These are phyloP conservation scores for Kodamaea hsintzibuensis DNA, from an alignment of 805 yeast genomes.

Conservation along the genomic window DNA sequence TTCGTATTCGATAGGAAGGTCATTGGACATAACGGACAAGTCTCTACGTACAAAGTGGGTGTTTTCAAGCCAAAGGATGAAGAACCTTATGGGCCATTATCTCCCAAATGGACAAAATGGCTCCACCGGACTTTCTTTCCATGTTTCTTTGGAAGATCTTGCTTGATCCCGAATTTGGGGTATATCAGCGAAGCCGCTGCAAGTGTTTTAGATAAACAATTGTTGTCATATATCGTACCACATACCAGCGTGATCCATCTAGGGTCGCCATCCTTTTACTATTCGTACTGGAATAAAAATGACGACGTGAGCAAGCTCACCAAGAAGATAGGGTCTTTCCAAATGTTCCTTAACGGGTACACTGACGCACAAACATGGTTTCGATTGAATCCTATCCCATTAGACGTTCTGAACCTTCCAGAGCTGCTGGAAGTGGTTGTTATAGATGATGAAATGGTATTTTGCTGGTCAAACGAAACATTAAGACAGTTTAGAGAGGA, in stretches of 20 bases:
- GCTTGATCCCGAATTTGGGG: constrained; percentile 71
- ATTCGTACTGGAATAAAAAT: constrained; percentile 48
- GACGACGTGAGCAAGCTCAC: constrained; percentile 30
- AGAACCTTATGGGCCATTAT: constrained; percentile 76
- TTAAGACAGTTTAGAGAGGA: constrained; percentile 57
- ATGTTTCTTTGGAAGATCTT: constrained; percentile 72
- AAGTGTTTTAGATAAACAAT: constrained; percentile 59
- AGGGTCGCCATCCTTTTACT: constrained; percentile 52
- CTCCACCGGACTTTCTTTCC: constrained; percentile 72
- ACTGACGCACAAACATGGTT: constrained; percentile 63
- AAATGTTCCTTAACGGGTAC: constrained; percentile 59
- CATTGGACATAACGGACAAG: constrained; percentile 7
- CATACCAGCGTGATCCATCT: constrained; percentile 58
- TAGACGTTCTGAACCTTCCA: constrained; percentile 19
- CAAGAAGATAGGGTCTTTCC: constrained; percentile 65
- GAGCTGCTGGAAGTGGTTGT: constrained; percentile 6
- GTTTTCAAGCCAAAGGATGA: constrained; percentile 80
- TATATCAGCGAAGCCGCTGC: constrained; percentile 75
- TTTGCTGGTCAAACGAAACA: constrained; percentile 54
- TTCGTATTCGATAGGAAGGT: constrained; percentile 40
- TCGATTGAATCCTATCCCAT: constrained; percentile 55
- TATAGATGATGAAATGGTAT: constrained; percentile 17
- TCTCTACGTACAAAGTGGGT: constrained; percentile 40
- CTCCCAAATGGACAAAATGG: constrained; percentile 84
- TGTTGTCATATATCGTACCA: constrained; percentile 63